phyloP scores from a whole-genome alignment of 2,329 filamentous ascomycete genomes.

The Ascochyta clinopodiicola region DNA sequence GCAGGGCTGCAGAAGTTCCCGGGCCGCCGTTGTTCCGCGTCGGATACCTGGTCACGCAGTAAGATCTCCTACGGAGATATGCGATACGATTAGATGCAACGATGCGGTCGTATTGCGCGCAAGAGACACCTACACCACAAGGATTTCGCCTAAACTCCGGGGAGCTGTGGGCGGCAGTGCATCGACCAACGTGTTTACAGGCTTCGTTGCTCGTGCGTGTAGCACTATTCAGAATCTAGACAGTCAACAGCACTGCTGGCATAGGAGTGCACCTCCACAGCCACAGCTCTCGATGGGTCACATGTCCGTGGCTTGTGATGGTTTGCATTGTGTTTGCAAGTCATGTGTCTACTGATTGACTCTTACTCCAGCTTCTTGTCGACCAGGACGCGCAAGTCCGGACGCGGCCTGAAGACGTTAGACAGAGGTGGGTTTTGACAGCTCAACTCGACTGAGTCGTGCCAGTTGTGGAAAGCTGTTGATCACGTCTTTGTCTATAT shows the following conservation, averaged over 20 bases:
- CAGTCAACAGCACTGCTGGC: conserved; percentile 1
- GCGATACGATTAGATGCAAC: conserved; percentile 14
- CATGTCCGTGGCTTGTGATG: conserved; percentile 26
- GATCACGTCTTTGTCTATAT: not conserved
- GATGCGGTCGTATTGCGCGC: conserved; percentile 11
- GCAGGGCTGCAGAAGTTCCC: not conserved
- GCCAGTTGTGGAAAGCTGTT: not conserved
- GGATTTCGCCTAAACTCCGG: conserved; percentile 13
- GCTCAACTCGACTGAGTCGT: not conserved
- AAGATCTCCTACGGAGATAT: conserved; percentile 13
- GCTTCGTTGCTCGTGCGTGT: not conserved
- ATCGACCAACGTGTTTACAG: conserved; percentile 7
- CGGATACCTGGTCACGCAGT: not conserved
- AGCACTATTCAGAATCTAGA: conserved; percentile 1
- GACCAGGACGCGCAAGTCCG: conserved; percentile 27
- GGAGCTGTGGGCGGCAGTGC: not conserved
- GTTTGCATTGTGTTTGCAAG: conserved; percentile 7
- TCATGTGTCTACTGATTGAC: conserved; percentile 6
- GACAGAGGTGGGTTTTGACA: not conserved
- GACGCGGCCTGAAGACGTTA: conserved; percentile 5
- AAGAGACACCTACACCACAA: conserved; percentile 4
- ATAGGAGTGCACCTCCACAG: conserved; percentile 28
- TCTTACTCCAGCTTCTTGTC: conserved; percentile 24
- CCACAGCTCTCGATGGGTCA: conserved; percentile 30
- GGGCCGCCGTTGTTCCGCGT: not conserved